Base-by-base conservation (phyloP, 192 early-diverging fungal genomes). In the Oehlia diaphana region DNA sequence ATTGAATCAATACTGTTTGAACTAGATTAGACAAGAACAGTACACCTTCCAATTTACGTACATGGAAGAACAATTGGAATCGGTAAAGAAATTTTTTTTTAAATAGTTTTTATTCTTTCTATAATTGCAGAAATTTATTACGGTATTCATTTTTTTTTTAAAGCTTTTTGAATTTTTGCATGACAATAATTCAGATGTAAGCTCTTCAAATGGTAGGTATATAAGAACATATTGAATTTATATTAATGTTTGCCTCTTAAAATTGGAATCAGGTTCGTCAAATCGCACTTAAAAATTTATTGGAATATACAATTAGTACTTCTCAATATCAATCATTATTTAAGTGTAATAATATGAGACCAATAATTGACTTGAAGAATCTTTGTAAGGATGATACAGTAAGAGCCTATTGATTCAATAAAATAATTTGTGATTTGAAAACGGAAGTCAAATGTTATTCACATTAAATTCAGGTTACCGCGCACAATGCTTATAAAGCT, bases 401-500 rank as follows among this genome's bases (percentile, higher is more conserved):
- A 70, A 21, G 44, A 14, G 33, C 19, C 9, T 63, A 33, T 39
- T 28, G 23, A 12, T 62, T 49, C 37, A 74, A 35, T 64, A 26
- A 35, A 13, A 64, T 58, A 4, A 37, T 16, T 50, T 21, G 10
- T 31, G 2, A 58, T 28, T 31, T 28, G n/a, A 44, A 31, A 47
- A 23, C n/a, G 8, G 7, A 64, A 42, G 16, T 19, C 47, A 63
- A 35, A 50, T 53, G 50, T 26, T 26, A 26, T 26, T 26, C 26
- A 37, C 68, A 19, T 50, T 8, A 58, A 37, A 44, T 61, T 69
- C 50, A 95, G 94, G 68, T 91, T 9, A 94, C 90, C 21, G 95
- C 95, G 28, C 95, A 97, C 83, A 92, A 95, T 79, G 94, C 95
- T 2, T 80, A 96, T 64, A 88, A 87, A 72, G 86, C 93, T 44